Percentiles rank a stretch among this genome's conserved stretches.
Conservation (phyloP, 2,329 filamentous ascomycete genomes). For the Stylonectria norvegica region DNA sequence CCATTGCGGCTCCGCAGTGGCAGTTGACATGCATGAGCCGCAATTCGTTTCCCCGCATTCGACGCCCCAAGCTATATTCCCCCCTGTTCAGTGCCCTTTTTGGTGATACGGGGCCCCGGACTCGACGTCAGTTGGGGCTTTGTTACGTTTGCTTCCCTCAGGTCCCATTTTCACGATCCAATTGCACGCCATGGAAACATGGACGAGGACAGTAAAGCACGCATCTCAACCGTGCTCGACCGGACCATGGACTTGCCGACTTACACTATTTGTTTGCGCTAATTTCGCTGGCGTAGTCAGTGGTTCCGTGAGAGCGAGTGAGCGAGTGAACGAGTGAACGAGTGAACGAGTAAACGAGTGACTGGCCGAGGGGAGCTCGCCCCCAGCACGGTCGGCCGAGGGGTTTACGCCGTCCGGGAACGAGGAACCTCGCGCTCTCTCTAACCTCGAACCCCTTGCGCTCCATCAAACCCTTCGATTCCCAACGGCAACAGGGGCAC, state of each 20-base stretch:
- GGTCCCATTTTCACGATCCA: slow-evolving; percentile 8
- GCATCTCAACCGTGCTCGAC: background rate
- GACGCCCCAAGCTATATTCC: slow-evolving; percentile 18
- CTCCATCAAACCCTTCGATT: slow-evolving; percentile 7
- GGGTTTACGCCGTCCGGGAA: no score
- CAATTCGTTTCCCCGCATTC: slow-evolving; percentile 29
- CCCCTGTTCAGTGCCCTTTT: slow-evolving; percentile 19
- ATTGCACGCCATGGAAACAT: background rate
- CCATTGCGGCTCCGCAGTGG: slow-evolving; percentile 31
- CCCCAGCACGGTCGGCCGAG: no score
- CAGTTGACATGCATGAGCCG: slow-evolving; percentile 31
- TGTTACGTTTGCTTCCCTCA: slow-evolving; percentile 6
- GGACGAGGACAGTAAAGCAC: background rate
- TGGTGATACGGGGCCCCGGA: slow-evolving; percentile 24
- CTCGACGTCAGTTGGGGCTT: slow-evolving; percentile 17
- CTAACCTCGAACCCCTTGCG: no score
- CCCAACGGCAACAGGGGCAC: slow-evolving; percentile 10
- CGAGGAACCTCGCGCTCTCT: no score
- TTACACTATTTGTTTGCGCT: background rate
- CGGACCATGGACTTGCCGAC: background rate
- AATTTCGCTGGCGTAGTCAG: background rate
- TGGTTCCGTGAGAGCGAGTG: no score
- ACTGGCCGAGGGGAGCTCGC: no score
- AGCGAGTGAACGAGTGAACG: no score
- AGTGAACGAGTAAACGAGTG: no score